A percentile compares a stretch with the other conserved stretches of the same genome.
phyloP scores from a whole-genome alignment of 805 yeast genomes.

The Sungouiella thailandica region DNA sequence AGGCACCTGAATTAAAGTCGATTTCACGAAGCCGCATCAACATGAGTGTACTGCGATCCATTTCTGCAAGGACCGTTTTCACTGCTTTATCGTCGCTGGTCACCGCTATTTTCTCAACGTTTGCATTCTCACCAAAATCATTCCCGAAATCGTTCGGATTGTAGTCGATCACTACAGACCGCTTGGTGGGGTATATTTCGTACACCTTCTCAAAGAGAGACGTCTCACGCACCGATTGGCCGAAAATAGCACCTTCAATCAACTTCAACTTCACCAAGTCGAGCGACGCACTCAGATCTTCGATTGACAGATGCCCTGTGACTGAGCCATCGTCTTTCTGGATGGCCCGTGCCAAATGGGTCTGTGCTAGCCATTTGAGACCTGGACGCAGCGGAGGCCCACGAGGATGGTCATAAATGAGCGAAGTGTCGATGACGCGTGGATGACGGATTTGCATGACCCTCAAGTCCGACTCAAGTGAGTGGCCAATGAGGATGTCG shows the following conservation, averaged over 20 bases:
- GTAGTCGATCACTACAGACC: conserved; percentile 22
- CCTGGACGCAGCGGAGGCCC: conserved; percentile 84
- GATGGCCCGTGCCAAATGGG: conserved; percentile 51
- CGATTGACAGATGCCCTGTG: conserved; percentile 71
- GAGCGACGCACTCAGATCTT: conserved; percentile 78
- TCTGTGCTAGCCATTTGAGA: conserved; percentile 61
- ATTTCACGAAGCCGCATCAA: conserved; percentile 56
- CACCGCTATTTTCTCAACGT: conserved; percentile 35
- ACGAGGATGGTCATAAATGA: conserved; percentile 70
- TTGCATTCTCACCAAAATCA: conserved; percentile 6
- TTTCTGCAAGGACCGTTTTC: conserved; percentile 32
- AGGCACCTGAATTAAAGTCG: conserved; percentile 38
- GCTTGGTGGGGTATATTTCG: neutral
- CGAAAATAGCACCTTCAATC: conserved; percentile 61
- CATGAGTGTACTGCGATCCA: conserved; percentile 40
- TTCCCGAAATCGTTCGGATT: conserved; percentile 15
- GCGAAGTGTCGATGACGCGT: conserved; percentile 72
- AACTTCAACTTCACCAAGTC: conserved; percentile 70
- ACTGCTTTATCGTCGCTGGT: conserved; percentile 58
- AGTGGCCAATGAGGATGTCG: conserved; percentile 84
- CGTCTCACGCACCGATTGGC: conserved; percentile 31
- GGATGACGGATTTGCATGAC: conserved; percentile 72
- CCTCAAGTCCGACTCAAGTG: conserved; percentile 75
- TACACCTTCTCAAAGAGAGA: conserved; percentile 21
- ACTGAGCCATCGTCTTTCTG: conserved; percentile 62